Base-by-base conservation (phyloP, 441 rosid genomes). In the Adansonia gregorii region DNA sequence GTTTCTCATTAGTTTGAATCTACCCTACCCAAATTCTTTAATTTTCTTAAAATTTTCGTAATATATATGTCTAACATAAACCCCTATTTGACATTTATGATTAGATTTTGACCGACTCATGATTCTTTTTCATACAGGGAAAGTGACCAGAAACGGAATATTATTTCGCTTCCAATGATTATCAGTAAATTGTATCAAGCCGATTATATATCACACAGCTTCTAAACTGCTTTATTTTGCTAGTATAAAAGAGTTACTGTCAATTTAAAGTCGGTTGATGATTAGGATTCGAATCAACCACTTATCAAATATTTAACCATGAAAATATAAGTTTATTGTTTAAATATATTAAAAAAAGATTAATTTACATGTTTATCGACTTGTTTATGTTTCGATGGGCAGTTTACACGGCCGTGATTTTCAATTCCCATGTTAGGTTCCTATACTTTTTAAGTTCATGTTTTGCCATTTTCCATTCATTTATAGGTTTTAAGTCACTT, bases 391-490 rank as follows among this genome's bases (percentile, higher is more conserved):
- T n/a, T 46, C 8, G 19, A 8, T 68, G 22, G 51, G 14, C 74
- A 12, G 43, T 41, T 67, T 20, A 46, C 35, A 27, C 35, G 35
- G 35, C 65, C 39, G 14, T 64, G 22, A 10, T 67, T 27, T 4
- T 27, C 17, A 56, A 11, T 22, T 43, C 63, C 71, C 39, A 65
- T 55, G 74, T 76, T 67, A 69, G 74, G 55, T 9, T 41, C 56
- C 1, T 71, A 76, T 67, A 39, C 14, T 67, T 58, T 68, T 58
- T 68, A 76, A 20, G 59, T 22, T 49, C 2, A 49, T 61, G 8
- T 45, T 66, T 20, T 67, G 24, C 5, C 15, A 35, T 55, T 76
- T 22, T 3, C 20, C 61, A 27, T n/a, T 17, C 14, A 46, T 66
- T 14, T 2, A 17, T 6, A 3, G 17, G 35, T 27, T 35, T 39